A percentile compares a stretch with the other conserved stretches of the same genome.
Evolutionary conservation across 257 asterid genomes (phyloP).

Genomic region (Solanum lycopersicoides): DNA sequence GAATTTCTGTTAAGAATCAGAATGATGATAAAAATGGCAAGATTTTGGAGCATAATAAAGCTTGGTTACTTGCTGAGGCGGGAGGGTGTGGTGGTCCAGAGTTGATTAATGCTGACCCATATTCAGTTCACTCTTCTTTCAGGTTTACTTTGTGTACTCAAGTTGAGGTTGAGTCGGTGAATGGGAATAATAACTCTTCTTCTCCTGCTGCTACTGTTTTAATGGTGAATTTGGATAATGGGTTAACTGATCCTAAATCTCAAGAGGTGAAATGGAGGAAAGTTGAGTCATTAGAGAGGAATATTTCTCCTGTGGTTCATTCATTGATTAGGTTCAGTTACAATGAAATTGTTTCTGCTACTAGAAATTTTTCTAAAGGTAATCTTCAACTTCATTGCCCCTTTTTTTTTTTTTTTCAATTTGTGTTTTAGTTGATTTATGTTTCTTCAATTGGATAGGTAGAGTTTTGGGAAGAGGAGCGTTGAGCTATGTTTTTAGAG

Average conservation of each 20-base stretch:
- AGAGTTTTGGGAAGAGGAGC: slow-evolving; percentile 98
- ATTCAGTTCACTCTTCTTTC: slow-evolving; percentile 82
- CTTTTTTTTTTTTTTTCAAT: neutral
- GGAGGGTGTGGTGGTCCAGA: slow-evolving; percentile 64
- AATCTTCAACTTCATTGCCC: neutral
- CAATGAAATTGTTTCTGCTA: slow-evolving; percentile 55
- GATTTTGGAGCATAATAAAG: slow-evolving; percentile 56
- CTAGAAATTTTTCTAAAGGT: slow-evolving; percentile 75
- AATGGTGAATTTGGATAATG: slow-evolving; percentile 87
- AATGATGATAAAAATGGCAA: slow-evolving; percentile 1
- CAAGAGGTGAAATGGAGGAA: slow-evolving; percentile 61
- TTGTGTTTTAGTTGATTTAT: neutral
- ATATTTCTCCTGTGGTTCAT: slow-evolving; percentile 71
- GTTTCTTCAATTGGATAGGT: slow-evolving; percentile 33
- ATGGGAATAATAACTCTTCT: slow-evolving; percentile 12
- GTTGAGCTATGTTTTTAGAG: slow-evolving; percentile 83
- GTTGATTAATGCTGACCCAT: slow-evolving; percentile 41
- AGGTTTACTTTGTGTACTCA: slow-evolving; percentile 84
- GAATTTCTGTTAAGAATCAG: slow-evolving; percentile 23
- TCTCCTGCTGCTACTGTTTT: slow-evolving; percentile 61
- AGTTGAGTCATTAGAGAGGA: slow-evolving; percentile 71
- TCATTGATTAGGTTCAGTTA: slow-evolving; percentile 70
- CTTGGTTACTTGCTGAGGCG: slow-evolving; percentile 85
- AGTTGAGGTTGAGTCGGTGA: slow-evolving; percentile 69
- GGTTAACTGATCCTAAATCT: slow-evolving; percentile 44